Base-by-base conservation (phyloP, 2,329 filamentous ascomycete species). In the Westerdykella ornata region DNA sequence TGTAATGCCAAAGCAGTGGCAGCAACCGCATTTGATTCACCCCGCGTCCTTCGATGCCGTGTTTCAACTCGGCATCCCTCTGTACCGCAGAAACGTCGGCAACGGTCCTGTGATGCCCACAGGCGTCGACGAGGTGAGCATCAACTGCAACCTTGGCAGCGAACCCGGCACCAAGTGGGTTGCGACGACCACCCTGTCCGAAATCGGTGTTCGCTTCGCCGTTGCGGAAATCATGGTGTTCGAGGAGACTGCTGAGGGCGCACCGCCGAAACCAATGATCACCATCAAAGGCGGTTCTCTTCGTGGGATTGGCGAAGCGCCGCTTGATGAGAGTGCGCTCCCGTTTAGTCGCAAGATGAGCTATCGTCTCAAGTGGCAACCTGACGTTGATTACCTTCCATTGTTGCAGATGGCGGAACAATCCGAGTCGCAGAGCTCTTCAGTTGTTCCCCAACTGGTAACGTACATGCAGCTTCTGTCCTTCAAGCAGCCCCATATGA, bases 1-100 rank as follows among this genome's bases (percentile, higher is more conserved):
- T 4, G n/a, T 4, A 5, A 44, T 44, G 42, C 37, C 37, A 12
- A 14, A 8, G 11, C 16, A 30, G 28, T 16, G 13, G 9, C 6
- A n/a, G 20, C 35, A 46, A 47, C 16, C 42, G 12, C 44, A 49
- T 20, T 6, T 38, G 6, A 41, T 44, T 12, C 42, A 44, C 22
- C 42, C 42, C 7, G 33, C 38, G 11, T 15, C 26, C 5, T 26
- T 44, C 7, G 42, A 44, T 26, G 17, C 38, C 3, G 5, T 44
- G 7, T 20, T 44, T 9, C 42, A 44, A 8, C 17, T 19, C 18
- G n/a, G 13, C 9, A 20, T 44, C 14, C 8, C 34, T 11, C 29
- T 42, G 11, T 20, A n/a, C 8, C 13, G 7, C 13, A 6, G 17
- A 14, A 6, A 29, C 13, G 4, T 5, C n/a, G 16, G 7, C 12